Base-by-base conservation (phyloP, 305 asterid genomes). In the Solanum hybrid region DNA sequence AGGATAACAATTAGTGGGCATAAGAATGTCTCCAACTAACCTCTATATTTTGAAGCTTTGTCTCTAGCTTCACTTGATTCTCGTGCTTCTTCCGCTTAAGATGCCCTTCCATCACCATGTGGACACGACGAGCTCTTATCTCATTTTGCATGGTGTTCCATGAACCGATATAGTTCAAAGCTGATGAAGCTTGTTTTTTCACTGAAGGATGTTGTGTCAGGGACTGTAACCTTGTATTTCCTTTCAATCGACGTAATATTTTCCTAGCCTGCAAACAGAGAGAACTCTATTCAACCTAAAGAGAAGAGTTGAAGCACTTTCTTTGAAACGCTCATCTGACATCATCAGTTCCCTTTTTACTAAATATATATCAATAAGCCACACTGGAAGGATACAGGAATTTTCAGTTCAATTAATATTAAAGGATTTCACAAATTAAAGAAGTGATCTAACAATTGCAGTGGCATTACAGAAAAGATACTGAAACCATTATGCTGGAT, bases 21-120 rank as follows among this genome's bases (percentile, higher is more conserved):
- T 45, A 89, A 89, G 68, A 79, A n/a, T 29, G 22, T 29, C 37
- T 1, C n/a, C 24, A 68, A 77, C 87, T 76, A 76, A 97, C 99
- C 99, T 96, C 98, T 89, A 96, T 90, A 90, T 93, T 98, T 79
- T 96, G 98, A 93, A 96, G 95, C 91, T 95, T 97, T 57, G 97
- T 95, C 90, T 97, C 97, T 2, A 97, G 97, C 94, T 96, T 96
- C 93, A 95, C 89, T 87, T 96, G 98, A 92, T 94, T 95, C 92
- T 94, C 98, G 15, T 93, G 93, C 92, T 95, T 96, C 96, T 93
- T 96, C 95, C 92, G 98, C 94, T 91, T 94, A 86, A 94, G 96
- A 84, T 90, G 95, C 88, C 98, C 97, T 94, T 97, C 96, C 1
- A 91, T 85, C 32, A 94, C 99, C 99, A 96, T 97, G 89, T 92